Evolutionary conservation across 805 yeast species (phyloP).

Genomic region (Candida gorgasii): DNA sequence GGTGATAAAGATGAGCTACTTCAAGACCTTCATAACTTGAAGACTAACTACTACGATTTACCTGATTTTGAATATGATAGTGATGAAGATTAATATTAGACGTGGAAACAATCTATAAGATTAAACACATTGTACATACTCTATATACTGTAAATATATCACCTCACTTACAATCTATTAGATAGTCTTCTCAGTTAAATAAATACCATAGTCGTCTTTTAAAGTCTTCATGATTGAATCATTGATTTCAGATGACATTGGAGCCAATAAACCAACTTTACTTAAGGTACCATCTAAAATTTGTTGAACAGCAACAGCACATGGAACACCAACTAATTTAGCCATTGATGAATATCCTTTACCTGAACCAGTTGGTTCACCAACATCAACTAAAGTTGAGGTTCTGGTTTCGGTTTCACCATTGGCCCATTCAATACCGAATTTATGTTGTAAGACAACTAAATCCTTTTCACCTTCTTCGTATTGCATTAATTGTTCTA

Average conservation of each 20-base stretch:
- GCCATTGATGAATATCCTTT: slow-evolving; percentile 97
- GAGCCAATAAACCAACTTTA: slow-evolving; percentile 84
- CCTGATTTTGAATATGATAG: slow-evolving; percentile 31
- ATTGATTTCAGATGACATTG: slow-evolving; percentile 87
- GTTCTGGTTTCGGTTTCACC: slow-evolving; percentile 91
- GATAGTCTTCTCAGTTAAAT: slow-evolving; percentile 82
- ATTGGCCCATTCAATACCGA: slow-evolving; percentile 95
- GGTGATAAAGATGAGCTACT: slow-evolving; percentile 32
- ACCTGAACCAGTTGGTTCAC: slow-evolving; percentile 51
- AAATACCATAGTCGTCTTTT: slow-evolving; percentile 87
- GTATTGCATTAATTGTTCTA: slow-evolving; percentile 94
- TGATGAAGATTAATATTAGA: slow-evolving; percentile 11
- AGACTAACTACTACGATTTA: slow-evolving; percentile 33
- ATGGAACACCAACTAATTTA: slow-evolving; percentile 96
- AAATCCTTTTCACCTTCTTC: slow-evolving; percentile 94
- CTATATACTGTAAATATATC: too few relatives aligned
- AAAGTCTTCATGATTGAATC: slow-evolving; percentile 88
- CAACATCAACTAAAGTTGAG: slow-evolving; percentile 92
- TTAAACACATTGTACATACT: neutral
- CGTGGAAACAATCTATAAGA: neutral
- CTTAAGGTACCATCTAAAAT: slow-evolving; percentile 78
- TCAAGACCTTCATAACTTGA: slow-evolving; percentile 32
- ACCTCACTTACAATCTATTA: too few relatives aligned
- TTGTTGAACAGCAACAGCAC: slow-evolving; percentile 91
- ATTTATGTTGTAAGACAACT: slow-evolving; percentile 95